Evolutionary conservation across 192 early-diverging fungal genomes (phyloP).

Genomic region (Gigaspora rosea): DNA sequence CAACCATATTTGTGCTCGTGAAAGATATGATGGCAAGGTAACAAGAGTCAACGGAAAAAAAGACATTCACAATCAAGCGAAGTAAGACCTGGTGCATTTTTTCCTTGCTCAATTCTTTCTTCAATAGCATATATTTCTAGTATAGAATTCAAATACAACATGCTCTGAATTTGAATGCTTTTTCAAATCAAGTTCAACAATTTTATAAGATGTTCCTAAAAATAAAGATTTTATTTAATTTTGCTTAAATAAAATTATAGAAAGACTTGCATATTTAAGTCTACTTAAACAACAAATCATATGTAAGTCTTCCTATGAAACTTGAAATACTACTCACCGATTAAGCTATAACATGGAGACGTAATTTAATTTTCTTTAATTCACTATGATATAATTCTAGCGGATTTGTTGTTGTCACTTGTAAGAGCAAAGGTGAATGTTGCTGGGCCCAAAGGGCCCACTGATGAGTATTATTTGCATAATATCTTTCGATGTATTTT

Average conservation of each 20-base stretch:
- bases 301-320: no score
- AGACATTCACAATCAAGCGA: background rate
- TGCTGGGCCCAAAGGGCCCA: no score
- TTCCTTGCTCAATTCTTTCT: conserved; percentile 6
- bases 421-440: no score
- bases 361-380: background rate
- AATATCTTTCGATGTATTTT: no score
- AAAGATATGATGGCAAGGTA: background rate
- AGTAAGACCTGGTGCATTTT: background rate
- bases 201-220: no score
- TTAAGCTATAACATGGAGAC: background rate
- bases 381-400: background rate
- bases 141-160: no score
- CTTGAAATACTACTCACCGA: background rate
- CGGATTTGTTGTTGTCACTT: background rate
- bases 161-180: no score
- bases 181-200: no score
- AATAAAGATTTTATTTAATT: no score
- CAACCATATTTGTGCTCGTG: no score
- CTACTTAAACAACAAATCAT: background rate
- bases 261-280: background rate
- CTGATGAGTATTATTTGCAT: no score
- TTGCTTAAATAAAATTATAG: no score
- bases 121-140: background rate
- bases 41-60: background rate